Base-by-base conservation (phyloP, 108 stramenopile species). In the Nitzschia inconspicua region DNA sequence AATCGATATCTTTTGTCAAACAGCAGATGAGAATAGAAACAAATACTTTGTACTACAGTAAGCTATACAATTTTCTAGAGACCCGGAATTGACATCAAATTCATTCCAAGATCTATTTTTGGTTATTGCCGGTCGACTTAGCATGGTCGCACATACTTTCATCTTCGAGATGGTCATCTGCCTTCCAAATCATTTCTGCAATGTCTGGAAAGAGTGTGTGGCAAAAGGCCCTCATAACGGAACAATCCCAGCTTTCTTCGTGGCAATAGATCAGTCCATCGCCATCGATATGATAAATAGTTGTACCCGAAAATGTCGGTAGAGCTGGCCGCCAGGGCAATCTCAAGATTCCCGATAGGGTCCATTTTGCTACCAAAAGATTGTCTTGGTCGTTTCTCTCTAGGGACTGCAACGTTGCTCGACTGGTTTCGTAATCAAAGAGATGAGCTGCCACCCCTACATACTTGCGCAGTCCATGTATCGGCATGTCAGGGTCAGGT, bases 401-500 rank as follows among this genome's bases (percentile, higher is more conserved):
- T 42, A 71, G 16, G 44, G 64, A 54, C 4, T 35, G 7, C 24
- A 79, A 26, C 11, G 41, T 51, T 10, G 78, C 71, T 25, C 27
- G 36, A 42, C 79, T 81, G 24, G 47, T 1, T 22, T 60, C 63
- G 4, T 40, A 22, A 53, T 79, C 75, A 61, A 87, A 87, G 19
- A 87, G 41, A 18, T 74, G 68, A 10, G 73, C 52, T 11, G 80
- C 75, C 6, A 82, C 80, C 9, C 58, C 54, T 19, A 84, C 36
- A 56, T 84, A 87, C 51, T 87, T 87, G 14, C 83, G 51, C 11
- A 87, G 44, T 1, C 86, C 86, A 9, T 47, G 19, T 9, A 87
- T 77, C 23, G 86, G 86, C 86, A 84, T 77, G 66, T 87, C 86
- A 0, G 86, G 86, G 48, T 87, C 86, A 4, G 82, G 83, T 1